These are phyloP conservation scores for Purshia tridentata DNA, from an alignment of 306 rosid species.

Conservation along the genomic window DNA sequence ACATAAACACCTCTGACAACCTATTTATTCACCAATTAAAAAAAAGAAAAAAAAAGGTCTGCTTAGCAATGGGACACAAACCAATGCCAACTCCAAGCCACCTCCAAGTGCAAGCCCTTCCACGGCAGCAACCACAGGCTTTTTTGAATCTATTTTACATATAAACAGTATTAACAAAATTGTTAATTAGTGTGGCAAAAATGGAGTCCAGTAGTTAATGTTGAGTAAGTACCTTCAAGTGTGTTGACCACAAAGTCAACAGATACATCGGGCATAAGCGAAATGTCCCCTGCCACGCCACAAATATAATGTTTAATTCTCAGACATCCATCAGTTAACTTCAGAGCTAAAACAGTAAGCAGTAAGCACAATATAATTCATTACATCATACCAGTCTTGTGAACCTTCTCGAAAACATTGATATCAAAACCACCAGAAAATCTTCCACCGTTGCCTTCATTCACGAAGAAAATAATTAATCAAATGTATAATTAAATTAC, in stretches of 20 bases:
- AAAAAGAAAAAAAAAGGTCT: background rate
- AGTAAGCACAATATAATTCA: background rate
- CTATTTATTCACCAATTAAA: conserved; percentile 3
- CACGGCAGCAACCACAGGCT: conserved; percentile 90
- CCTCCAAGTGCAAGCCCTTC: conserved; percentile 99
- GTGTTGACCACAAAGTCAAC: conserved; percentile 75
- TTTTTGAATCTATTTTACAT: conserved; percentile 63
- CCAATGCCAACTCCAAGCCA: conserved; percentile 95
- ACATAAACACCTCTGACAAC: conserved; percentile 1
- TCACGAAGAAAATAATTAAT: background rate
- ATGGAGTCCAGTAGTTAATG: background rate
- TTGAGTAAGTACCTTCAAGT: conserved; percentile 62
- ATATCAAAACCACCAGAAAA: conserved; percentile 96
- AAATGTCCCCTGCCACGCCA: conserved; percentile 59
- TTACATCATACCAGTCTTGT: conserved; percentile 61
- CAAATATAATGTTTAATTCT: conserved; percentile 12
- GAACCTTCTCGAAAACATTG: conserved; percentile 83
- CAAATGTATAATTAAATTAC: background rate
- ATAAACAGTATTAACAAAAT: background rate
- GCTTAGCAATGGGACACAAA: conserved; percentile 40
- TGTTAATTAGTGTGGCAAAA: background rate
- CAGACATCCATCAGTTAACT: conserved; percentile 2
- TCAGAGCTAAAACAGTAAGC: conserved; percentile 3
- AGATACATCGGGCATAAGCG: conserved; percentile 77
- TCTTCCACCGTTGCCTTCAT: conserved; percentile 77